A percentile compares a stretch with the other conserved stretches of the same genome.
These are phyloP conservation scores for California macrophylla DNA, from an alignment of 441 rosid species.

Conservation along the genomic window DNA sequence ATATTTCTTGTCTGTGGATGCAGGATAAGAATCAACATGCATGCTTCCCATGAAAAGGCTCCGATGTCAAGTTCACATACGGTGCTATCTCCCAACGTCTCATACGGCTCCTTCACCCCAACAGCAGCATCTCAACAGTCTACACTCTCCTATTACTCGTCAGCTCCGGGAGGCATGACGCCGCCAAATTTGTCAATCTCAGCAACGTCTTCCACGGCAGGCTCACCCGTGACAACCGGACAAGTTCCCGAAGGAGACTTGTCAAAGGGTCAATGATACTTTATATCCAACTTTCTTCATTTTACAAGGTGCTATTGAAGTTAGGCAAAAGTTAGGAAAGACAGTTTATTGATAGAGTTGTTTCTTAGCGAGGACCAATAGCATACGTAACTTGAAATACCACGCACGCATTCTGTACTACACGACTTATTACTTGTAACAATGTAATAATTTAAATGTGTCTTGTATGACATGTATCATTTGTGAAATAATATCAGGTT, in stretches of 20 bases:
- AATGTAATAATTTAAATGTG: neutral
- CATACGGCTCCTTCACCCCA: slow-evolving; percentile 31
- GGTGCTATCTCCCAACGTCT: slow-evolving; percentile 21
- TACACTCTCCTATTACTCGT: slow-evolving; percentile 1
- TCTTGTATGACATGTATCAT: neutral
- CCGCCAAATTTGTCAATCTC: slow-evolving; percentile 28
- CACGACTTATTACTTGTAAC: neutral
- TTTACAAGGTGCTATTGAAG: neutral
- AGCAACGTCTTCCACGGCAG: slow-evolving; percentile 20
- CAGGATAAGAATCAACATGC: slow-evolving; percentile 81
- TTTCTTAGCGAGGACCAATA: neutral
- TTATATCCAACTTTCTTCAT: neutral
- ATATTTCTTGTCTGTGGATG: slow-evolving; percentile 15
- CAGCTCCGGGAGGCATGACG: slow-evolving; percentile 22
- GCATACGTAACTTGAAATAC: neutral
- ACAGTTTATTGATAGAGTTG: neutral
- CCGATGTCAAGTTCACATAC: slow-evolving; percentile 22
- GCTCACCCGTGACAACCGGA: slow-evolving; percentile 18
- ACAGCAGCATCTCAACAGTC: slow-evolving; percentile 21
- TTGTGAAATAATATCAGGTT: neutral
- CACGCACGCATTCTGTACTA: neutral
- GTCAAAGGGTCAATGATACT: slow-evolving; percentile 15
- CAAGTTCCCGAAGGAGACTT: slow-evolving; percentile 11
- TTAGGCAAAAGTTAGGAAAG: neutral
- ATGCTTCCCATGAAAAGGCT: slow-evolving; percentile 50